These are phyloP conservation scores for Gossypium australe DNA, from an alignment of 345 rosid species.

Conservation along the genomic window DNA sequence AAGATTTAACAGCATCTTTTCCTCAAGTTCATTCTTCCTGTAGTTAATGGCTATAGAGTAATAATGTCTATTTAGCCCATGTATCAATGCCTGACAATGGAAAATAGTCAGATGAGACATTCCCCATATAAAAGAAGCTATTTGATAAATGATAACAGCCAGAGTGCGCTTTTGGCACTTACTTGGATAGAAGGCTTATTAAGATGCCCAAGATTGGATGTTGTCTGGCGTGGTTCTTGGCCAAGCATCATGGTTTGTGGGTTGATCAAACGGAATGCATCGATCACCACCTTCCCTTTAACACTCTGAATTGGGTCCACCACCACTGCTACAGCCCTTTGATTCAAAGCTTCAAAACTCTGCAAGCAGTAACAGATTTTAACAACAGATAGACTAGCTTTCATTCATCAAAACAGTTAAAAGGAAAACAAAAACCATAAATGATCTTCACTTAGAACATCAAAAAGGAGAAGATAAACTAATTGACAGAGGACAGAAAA, in stretches of 20 bases:
- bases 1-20: conserved; percentile 91
- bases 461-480: neutral
- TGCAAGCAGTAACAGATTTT: conserved; percentile 23
- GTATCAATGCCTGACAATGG: conserved; percentile 74
- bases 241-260: conserved; percentile 99
- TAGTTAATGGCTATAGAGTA: conserved; percentile 97
- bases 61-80: conserved; percentile 93
- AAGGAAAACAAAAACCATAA: neutral
- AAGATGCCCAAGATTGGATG: conserved; percentile 94
- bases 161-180: conserved; percentile 17
- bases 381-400: neutral
- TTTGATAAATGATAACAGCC: neutral
- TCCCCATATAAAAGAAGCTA: neutral
- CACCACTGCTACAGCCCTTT: conserved; percentile 94
- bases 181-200: conserved; percentile 98
- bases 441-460: neutral
- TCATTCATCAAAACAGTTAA: neutral
- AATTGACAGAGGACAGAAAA: neutral
- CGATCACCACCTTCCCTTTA: conserved; percentile 95
- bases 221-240: conserved; percentile 94
- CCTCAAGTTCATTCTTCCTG: conserved; percentile 93
- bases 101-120: conserved; percentile 17
- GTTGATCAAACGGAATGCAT: conserved; percentile 90
- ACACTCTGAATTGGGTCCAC: conserved; percentile 99
- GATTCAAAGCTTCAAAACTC: conserved; percentile 99